Percentiles rank a stretch among this genome's conserved stretches.
Evolutionary conservation across 2,329 filamentous ascomycete genomes (phyloP).

Genomic region (Colletotrichum camelliae): DNA sequence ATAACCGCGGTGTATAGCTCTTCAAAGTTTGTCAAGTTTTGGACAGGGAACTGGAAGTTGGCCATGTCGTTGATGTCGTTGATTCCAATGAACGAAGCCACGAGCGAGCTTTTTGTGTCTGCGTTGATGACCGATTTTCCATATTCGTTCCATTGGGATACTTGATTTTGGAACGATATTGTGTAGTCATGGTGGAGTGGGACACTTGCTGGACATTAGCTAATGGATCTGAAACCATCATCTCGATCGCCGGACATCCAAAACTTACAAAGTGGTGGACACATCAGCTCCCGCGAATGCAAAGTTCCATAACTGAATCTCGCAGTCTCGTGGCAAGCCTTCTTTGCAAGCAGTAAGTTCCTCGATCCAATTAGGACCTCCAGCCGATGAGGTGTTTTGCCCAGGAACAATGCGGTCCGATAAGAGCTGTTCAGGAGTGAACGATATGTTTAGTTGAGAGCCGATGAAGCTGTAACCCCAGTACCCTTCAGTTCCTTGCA

Average conservation of each 20-base stretch:
- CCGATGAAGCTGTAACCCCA: slow-evolving; percentile 60
- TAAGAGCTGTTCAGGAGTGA: slow-evolving; percentile 47
- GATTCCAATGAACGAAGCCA: slow-evolving; percentile 60
- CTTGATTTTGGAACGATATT: slow-evolving; percentile 48
- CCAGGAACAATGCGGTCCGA: slow-evolving; percentile 48
- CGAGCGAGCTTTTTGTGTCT: slow-evolving; percentile 43
- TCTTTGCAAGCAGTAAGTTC: slow-evolving; percentile 53
- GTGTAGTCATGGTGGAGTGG: slow-evolving; percentile 57
- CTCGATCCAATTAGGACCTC: slow-evolving; percentile 61
- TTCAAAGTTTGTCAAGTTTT: background rate
- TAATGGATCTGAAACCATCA: rapidly evolving
- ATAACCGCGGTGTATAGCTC: slow-evolving; percentile 7
- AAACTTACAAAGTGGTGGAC: slow-evolving; percentile 3
- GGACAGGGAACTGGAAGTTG: background rate
- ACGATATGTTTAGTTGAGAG: slow-evolving; percentile 52
- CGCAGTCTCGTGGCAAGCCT: slow-evolving; percentile 48
- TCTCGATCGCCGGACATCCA: background rate
- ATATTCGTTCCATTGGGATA: slow-evolving; percentile 51
- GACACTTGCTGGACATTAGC: slow-evolving; percentile 32
- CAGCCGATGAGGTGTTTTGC: slow-evolving; percentile 57
- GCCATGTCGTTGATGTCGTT: slow-evolving; percentile 58
- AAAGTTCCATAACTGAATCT: slow-evolving; percentile 59
- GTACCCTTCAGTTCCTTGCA: slow-evolving; percentile 57
- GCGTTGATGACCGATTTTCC: background rate
- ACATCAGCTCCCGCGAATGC: slow-evolving; percentile 58